These are phyloP conservation scores for Monosporozyma aerobia DNA, from an alignment of 805 yeast genomes.

Conservation along the genomic window DNA sequence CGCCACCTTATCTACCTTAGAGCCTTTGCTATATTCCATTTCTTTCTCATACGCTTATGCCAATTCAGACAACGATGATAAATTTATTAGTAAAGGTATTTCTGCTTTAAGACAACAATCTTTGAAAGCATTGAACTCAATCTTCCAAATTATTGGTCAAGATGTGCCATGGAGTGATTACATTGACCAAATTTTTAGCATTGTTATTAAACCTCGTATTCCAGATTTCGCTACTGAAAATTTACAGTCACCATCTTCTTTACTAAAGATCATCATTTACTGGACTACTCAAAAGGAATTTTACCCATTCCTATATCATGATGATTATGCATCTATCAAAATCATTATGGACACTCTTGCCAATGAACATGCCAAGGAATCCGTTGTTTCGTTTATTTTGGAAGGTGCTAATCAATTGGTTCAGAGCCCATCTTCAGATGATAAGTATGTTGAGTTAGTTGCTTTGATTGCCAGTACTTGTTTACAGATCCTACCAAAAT, in stretches of 20 bases:
- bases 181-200: slow-evolving; percentile 40
- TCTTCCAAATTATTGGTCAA: slow-evolving; percentile 47
- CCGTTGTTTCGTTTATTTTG: slow-evolving; percentile 49
- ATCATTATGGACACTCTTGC: slow-evolving; percentile 50
- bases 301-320: slow-evolving; percentile 43
- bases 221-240: slow-evolving; percentile 64
- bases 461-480: slow-evolving; percentile 51
- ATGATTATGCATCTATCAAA: slow-evolving; percentile 43
- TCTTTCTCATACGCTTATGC: slow-evolving; percentile 35
- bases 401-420: slow-evolving; percentile 45
- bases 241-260: slow-evolving; percentile 71
- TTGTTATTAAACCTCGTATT: slow-evolving; percentile 57
- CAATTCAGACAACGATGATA: slow-evolving; percentile 11
- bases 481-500: slow-evolving; percentile 40
- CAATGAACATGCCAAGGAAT: slow-evolving; percentile 52
- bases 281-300: slow-evolving; percentile 45
- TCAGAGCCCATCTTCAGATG: slow-evolving; percentile 32
- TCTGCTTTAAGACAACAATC: slow-evolving; percentile 58
- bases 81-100: slow-evolving; percentile 37
- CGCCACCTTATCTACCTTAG: slow-evolving; percentile 41
- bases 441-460: slow-evolving; percentile 41
- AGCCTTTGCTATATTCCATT: slow-evolving; percentile 50
- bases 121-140: slow-evolving; percentile 48
- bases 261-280: slow-evolving; percentile 53
- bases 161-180: slow-evolving; percentile 47